phyloP scores from a whole-genome alignment of 2,329 filamentous ascomycete genomes.

The Neophaeococcomyces aloes region DNA sequence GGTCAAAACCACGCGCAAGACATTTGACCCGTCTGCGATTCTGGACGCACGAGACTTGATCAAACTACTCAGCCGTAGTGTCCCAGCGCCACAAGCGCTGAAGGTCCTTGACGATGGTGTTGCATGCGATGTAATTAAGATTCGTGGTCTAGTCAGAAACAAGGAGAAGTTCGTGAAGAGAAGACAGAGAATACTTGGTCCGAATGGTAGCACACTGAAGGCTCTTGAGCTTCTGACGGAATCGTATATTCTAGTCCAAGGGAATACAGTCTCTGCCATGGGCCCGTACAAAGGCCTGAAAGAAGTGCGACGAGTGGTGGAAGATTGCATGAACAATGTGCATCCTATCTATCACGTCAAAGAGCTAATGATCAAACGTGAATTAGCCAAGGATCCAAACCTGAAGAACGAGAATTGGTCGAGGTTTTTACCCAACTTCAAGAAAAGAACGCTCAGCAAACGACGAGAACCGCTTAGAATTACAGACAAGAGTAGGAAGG shows the following conservation, averaged over 20 bases:
- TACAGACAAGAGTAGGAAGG: constrained; percentile 86
- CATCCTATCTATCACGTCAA: constrained; percentile 91
- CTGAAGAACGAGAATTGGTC: constrained; percentile 88
- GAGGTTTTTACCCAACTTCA: constrained; percentile 92
- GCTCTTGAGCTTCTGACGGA: constrained; percentile 83
- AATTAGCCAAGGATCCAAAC: constrained; percentile 79
- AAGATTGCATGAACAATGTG: constrained; percentile 94
- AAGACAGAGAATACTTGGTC: constrained; percentile 82
- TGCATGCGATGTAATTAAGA: constrained; percentile 93
- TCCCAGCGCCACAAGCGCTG: constrained; percentile 83
- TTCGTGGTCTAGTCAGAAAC: constrained; percentile 76
- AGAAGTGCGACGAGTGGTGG: constrained; percentile 76
- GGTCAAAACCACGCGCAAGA: constrained; percentile 86
- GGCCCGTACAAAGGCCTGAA: constrained; percentile 88
- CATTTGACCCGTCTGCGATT: constrained; percentile 83
- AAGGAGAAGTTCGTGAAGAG: constrained; percentile 95
- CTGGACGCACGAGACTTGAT: constrained; percentile 90
- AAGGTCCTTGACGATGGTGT: constrained; percentile 89
- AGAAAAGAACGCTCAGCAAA: constrained; percentile 81
- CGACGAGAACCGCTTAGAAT: constrained; percentile 72
- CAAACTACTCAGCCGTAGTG: constrained; percentile 80
- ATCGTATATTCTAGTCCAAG: constrained; percentile 90
- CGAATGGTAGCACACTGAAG: constrained; percentile 84
- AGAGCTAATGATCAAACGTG: constrained; percentile 85
- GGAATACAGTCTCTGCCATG: constrained; percentile 89